Conservation (phyloP, 2,329 filamentous ascomycete genomes). For the Hypoxylon sp. region DNA sequence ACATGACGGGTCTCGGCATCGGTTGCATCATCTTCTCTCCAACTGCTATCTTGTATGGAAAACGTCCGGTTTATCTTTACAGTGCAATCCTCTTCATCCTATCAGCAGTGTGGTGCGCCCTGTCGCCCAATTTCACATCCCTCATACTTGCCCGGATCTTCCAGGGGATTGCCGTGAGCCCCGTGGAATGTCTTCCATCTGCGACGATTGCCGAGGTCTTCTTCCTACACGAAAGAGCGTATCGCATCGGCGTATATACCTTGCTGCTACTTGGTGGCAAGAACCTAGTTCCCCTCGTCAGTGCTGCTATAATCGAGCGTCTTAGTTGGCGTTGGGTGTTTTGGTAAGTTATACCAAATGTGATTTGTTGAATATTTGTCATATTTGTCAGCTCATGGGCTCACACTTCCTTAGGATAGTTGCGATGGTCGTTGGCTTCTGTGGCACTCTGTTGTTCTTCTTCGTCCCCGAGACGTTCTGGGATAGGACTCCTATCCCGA, state of each 20-base stretch:
- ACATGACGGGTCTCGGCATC: slow-evolving; percentile 91
- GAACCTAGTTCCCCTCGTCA: slow-evolving; percentile 87
- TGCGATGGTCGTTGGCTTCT: slow-evolving; percentile 78
- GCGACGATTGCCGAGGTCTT: slow-evolving; percentile 97
- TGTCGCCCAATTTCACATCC: slow-evolving; percentile 82
- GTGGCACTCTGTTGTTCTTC: slow-evolving; percentile 77
- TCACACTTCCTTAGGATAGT: slow-evolving; percentile 68
- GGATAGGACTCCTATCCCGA: slow-evolving; percentile 76
- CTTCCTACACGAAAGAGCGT: slow-evolving; percentile 93
- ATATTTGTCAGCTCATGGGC: too few relatives aligned
- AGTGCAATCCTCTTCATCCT: slow-evolving; percentile 80
- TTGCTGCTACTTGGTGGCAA: slow-evolving; percentile 88
- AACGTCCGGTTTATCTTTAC: slow-evolving; percentile 86
- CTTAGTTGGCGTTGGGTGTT: slow-evolving; percentile 92
- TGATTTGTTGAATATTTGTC: too few relatives aligned
- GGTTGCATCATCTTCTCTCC: slow-evolving; percentile 87
- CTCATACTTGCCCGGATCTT: slow-evolving; percentile 84
- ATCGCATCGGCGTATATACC: slow-evolving; percentile 92
- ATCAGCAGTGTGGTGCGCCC: slow-evolving; percentile 83
- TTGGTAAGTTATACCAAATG: slow-evolving; percentile 71
- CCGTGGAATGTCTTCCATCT: slow-evolving; percentile 90
- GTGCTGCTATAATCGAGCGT: slow-evolving; percentile 81
- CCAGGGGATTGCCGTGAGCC: slow-evolving; percentile 86
- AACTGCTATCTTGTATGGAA: slow-evolving; percentile 89
- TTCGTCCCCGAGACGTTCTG: slow-evolving; percentile 97